Evolutionary conservation across 805 yeast species (phyloP).

Genomic region (Yamadazyma ubonensis): DNA sequence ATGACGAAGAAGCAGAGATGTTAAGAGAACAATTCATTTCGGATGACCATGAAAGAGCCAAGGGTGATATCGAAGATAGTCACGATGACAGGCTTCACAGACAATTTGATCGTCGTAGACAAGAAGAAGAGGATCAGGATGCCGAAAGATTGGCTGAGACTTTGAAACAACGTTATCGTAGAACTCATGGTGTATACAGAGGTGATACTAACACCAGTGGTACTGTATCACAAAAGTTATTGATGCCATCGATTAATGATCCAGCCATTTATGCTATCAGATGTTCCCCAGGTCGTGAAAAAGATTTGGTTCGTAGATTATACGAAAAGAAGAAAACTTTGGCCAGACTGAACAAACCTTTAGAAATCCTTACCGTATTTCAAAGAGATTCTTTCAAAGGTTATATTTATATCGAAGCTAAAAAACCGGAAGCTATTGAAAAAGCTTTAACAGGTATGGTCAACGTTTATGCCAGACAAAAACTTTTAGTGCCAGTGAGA

Average conservation of each 20-base stretch:
- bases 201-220: constrained; percentile 69
- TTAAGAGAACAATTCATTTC: constrained; percentile 80
- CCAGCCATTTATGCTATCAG: constrained; percentile 96
- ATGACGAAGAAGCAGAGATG: constrained; percentile 88
- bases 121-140: constrained; percentile 86
- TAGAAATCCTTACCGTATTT: constrained; percentile 84
- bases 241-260: constrained; percentile 93
- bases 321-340: constrained; percentile 80
- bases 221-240: constrained; percentile 83
- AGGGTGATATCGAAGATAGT: constrained; percentile 46
- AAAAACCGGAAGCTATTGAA: constrained; percentile 87
- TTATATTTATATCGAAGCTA: constrained; percentile 91
- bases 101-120: constrained; percentile 84
- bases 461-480: constrained; percentile 70
- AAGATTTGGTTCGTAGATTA: constrained; percentile 80
- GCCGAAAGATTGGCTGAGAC: constrained; percentile 93
- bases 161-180: constrained; percentile 87
- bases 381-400: constrained; percentile 93
- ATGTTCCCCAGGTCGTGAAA: constrained; percentile 90
- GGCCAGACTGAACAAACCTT: constrained; percentile 71
- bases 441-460: constrained; percentile 87
- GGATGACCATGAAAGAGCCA: constrained; percentile 67
- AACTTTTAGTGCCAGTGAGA: constrained; percentile 88
- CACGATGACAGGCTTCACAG: constrained; percentile 81
- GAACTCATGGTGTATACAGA: constrained; percentile 77